Evolutionary conservation across 1,284 basidiomycete species (phyloP).

Genomic region (Moesziomyces sp.): DNA sequence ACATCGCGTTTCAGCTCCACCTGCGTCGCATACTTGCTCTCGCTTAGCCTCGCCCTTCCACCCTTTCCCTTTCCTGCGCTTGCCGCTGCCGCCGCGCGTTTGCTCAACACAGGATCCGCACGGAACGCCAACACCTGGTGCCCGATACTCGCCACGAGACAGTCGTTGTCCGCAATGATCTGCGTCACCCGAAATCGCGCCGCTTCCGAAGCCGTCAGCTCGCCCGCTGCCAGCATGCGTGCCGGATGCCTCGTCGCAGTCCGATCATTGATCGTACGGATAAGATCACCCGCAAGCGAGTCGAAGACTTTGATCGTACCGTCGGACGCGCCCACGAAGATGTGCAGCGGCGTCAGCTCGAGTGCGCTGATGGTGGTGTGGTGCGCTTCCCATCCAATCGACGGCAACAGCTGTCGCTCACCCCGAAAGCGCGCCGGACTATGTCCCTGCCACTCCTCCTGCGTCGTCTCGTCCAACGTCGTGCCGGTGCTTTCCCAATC

Average conservation of each 20-base stretch:
- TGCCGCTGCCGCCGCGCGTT: constrained; percentile 27
- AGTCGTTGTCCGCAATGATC: constrained; percentile 76
- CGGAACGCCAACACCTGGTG: constrained; percentile 78
- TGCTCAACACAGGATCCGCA: constrained; percentile 71
- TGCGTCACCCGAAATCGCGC: constrained; percentile 73
- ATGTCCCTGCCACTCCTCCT: constrained; percentile 50
- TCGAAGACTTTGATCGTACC: constrained; percentile 78
- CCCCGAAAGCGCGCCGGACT: constrained; percentile 74
- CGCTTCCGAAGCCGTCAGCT: constrained; percentile 69
- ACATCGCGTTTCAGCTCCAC: constrained; percentile 60
- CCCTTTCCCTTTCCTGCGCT: constrained; percentile 12
- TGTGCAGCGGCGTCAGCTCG: constrained; percentile 48
- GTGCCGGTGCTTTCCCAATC: constrained; percentile 55
- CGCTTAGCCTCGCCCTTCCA: constrained; percentile 14
- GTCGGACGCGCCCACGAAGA: constrained; percentile 68
- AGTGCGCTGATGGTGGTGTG: constrained; percentile 57
- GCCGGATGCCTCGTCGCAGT: constrained; percentile 70
- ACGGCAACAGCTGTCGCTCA: constrained; percentile 74
- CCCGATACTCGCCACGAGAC: constrained; percentile 76
- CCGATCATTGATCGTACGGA: constrained; percentile 65
- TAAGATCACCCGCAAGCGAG: constrained; percentile 72
- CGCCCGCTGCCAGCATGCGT: constrained; percentile 72
- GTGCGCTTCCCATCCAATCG: constrained; percentile 52
- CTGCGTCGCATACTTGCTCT: constrained; percentile 49
- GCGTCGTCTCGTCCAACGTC: constrained; percentile 26